Evolutionary conservation across 2,329 filamentous ascomycete genomes (phyloP).

Genomic region (Hypoxylon sp.): DNA sequence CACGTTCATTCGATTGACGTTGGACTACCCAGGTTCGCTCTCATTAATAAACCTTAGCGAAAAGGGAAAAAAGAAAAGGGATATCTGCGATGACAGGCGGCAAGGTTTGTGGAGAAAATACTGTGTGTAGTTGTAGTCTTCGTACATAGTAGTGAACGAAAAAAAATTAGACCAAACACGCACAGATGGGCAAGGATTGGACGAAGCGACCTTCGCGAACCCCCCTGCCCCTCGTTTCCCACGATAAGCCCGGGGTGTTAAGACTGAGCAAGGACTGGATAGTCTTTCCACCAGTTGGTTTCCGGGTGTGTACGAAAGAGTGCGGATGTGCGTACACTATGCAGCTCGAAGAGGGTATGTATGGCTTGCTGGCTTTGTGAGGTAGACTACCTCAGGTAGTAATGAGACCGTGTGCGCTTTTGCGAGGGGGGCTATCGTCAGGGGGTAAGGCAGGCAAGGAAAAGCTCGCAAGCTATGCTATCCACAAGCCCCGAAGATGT

Average conservation of each 20-base stretch:
- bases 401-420: constrained; percentile 38
- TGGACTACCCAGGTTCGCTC: constrained; percentile 27
- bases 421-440: constrained; percentile 38
- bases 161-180: constrained; percentile 39
- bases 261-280: constrained; percentile 37
- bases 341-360: constrained; percentile 33
- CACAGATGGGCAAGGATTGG: constrained; percentile 41
- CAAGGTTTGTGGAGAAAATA: constrained; percentile 41
- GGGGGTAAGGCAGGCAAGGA: constrained; percentile 28
- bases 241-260: constrained; percentile 45
- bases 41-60: constrained; percentile 40
- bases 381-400: constrained; percentile 36
- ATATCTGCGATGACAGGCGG: constrained; percentile 41
- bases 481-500: constrained; percentile 39
- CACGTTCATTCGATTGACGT: constrained; percentile 29
- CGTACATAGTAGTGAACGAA: constrained; percentile 28
- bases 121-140: constrained; percentile 40
- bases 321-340: constrained; percentile 29
- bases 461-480: constrained; percentile 37
- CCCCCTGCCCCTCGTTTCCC: constrained; percentile 43
- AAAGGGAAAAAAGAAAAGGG: constrained; percentile 43
- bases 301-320: constrained; percentile 36
- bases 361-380: constrained; percentile 34
- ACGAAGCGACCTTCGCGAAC: constrained; percentile 45
- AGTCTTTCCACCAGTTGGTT: constrained; percentile 37